phyloP scores from a whole-genome alignment of 106 monocot genomes.

The Acorus gramineus region DNA sequence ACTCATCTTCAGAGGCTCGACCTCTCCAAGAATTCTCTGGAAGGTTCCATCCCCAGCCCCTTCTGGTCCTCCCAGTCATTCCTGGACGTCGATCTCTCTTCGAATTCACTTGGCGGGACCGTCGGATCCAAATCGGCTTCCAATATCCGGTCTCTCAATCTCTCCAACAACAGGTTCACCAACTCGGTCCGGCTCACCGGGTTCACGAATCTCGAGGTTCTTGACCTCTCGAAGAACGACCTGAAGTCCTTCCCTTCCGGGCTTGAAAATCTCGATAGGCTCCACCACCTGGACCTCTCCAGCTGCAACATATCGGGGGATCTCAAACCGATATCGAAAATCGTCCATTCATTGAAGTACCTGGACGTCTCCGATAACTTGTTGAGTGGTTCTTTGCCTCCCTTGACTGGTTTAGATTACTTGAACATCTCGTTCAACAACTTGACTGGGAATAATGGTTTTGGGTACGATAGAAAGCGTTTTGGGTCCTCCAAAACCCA shows the following conservation, averaged over 20 bases:
- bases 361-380: conserved; percentile 54
- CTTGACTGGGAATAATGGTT: conserved; percentile 41
- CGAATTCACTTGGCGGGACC: conserved; percentile 64
- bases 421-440: conserved; percentile 80
- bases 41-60: conserved; percentile 47
- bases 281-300: conserved; percentile 13
- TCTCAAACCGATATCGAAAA: neutral
- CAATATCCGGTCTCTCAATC: conserved; percentile 29
- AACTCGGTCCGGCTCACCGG: conserved; percentile 15
- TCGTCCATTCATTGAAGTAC: conserved; percentile 9
- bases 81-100: conserved; percentile 43
- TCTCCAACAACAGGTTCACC: conserved; percentile 79
- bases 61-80: conserved; percentile 60
- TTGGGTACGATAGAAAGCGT: conserved; percentile 25
- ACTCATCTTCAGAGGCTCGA: conserved; percentile 47
- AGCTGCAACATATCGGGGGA: conserved; percentile 16
- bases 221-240: conserved; percentile 50
- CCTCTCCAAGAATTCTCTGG: conserved; percentile 60
- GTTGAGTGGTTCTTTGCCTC: conserved; percentile 45
- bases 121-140: conserved; percentile 23
- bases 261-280: conserved; percentile 4
- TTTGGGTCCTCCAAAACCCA: conserved; percentile 46
- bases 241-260: conserved; percentile 15
- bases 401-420: conserved; percentile 15
- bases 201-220: conserved; percentile 13